Base-by-base conservation (phyloP, 345 rosid genomes). In the Citrus reticulata region DNA sequence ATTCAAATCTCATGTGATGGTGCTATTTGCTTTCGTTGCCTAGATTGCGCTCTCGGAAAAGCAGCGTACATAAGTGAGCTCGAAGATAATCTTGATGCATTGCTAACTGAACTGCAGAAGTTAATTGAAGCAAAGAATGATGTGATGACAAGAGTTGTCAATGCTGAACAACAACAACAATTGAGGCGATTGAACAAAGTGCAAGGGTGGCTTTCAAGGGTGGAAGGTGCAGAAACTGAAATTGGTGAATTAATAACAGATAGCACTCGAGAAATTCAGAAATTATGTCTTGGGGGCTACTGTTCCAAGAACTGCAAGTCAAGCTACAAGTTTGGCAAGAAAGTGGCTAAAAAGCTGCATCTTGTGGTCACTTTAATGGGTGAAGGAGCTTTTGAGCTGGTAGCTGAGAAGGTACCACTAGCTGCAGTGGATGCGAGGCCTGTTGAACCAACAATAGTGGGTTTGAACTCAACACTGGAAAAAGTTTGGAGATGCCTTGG, bases 311-410 rank as follows among this genome's bases (percentile, higher is more conserved):
- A 68, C 10, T 68, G 34, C 72, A 68, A n/a, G 81, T 19, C 81
- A 82, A 7, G 77, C 66, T 25, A 81, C 85, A 46, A 82, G 75
- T 76, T 82, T 6, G 72, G 72, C 32, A 68, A 68, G 24, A 24
- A 68, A 13, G 57, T 68, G 20, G 55, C 7, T 13, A 68, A 11
- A 39, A n/a, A 10, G 51, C 13, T 40, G 0, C 19, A 40, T 1
- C 30, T 4, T 68, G 55, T 68, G 32, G 4, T 9, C 9, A n/a
- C 8, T n/a, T 68, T 68, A 13, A 40, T 4, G 55, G 20, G 7
- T 10, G 72, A 40, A 68, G 72, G 57, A n/a, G 32, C 6, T 68
- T n/a, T 68, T 17, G 19, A 68, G 24, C 22, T 20, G 8, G 72
- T 68, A 2, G 72, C 57, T 6, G 55, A 68, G 9, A 68, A 2